Evolutionary conservation across 2,329 filamentous ascomycete genomes (phyloP).

Genomic region (Microsporum ferrugineum): DNA sequence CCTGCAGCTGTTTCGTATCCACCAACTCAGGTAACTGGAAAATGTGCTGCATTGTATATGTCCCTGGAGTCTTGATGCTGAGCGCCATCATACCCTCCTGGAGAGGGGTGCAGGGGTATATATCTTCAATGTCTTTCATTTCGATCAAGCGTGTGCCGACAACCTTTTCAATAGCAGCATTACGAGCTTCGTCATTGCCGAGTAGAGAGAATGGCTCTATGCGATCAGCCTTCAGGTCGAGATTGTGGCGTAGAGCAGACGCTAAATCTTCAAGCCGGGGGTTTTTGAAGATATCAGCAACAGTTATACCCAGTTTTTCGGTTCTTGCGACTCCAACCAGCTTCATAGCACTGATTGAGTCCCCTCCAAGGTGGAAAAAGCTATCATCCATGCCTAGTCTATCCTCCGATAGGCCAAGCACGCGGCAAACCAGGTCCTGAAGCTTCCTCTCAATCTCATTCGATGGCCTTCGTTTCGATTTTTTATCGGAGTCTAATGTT

Average conservation of each 20-base stretch:
- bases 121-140: slow-evolving; percentile 18
- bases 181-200: slow-evolving; percentile 1
- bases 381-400: slow-evolving; percentile 10
- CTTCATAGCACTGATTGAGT: slow-evolving; percentile 20
- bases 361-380: slow-evolving; percentile 14
- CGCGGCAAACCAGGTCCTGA: slow-evolving; percentile 11
- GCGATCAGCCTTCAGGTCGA: background rate
- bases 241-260: background rate
- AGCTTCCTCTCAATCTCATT: slow-evolving; percentile 19
- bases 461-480: slow-evolving; percentile 12
- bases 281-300: slow-evolving; percentile 21
- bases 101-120: slow-evolving; percentile 26
- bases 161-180: slow-evolving; percentile 7
- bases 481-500: slow-evolving; percentile 7
- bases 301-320: slow-evolving; percentile 15
- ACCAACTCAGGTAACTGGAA: slow-evolving; percentile 16
- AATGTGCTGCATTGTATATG: slow-evolving; percentile 32
- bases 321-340: slow-evolving; percentile 18
- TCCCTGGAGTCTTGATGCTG: slow-evolving; percentile 27
- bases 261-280: slow-evolving; percentile 29
- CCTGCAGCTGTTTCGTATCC: slow-evolving; percentile 25
- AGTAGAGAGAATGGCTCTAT: slow-evolving; percentile 15
- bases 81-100: slow-evolving; percentile 34
- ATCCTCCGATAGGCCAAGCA: slow-evolving; percentile 33
- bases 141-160: slow-evolving; percentile 15